Evolutionary conservation across 805 yeast genomes (phyloP).

Genomic region (Teunomyces aglyptinius): DNA sequence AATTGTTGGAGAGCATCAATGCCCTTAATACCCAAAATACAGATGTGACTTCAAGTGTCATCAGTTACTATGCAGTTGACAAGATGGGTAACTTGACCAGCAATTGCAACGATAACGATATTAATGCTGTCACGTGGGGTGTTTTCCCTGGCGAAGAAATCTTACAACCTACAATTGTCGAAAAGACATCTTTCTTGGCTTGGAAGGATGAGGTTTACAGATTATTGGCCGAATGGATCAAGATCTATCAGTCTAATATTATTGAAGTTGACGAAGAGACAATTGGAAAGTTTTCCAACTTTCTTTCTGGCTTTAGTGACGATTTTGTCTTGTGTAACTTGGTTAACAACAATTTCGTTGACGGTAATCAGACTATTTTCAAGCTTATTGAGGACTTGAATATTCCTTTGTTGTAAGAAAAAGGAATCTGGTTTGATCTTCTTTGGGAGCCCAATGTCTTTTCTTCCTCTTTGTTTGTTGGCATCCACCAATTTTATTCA

Average conservation of each 20-base stretch:
- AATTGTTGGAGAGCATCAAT: slow-evolving; percentile 42
- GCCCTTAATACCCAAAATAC: slow-evolving; percentile 36
- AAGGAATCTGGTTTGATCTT: background rate
- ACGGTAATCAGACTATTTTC: slow-evolving; percentile 57
- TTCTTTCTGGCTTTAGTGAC: slow-evolving; percentile 48
- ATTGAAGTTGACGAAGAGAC: slow-evolving; percentile 28
- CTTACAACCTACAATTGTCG: slow-evolving; percentile 94
- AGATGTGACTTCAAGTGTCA: slow-evolving; percentile 42
- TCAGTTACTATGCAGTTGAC: slow-evolving; percentile 78
- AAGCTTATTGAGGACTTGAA: slow-evolving; percentile 43
- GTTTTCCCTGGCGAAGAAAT: slow-evolving; percentile 95
- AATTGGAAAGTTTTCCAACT: slow-evolving; percentile 31
- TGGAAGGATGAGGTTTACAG: slow-evolving; percentile 96
- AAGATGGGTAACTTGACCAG: slow-evolving; percentile 57
- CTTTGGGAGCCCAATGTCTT: background rate
- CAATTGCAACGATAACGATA: slow-evolving; percentile 71
- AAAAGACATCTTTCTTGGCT: slow-evolving; percentile 85
- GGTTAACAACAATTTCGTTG: slow-evolving; percentile 79
- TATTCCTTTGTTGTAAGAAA: background rate
- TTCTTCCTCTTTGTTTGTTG: background rate
- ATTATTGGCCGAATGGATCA: slow-evolving; percentile 78
- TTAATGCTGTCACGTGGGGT: slow-evolving; percentile 98
- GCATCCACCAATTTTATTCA: slow-evolving; percentile 9
- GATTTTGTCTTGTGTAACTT: slow-evolving; percentile 78
- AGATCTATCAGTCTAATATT: slow-evolving; percentile 42